Percentiles rank a stretch among this genome's conserved stretches.
Conservation (phyloP, 495 filamentous ascomycete genomes). For the Annulohypoxylon bovei region DNA sequence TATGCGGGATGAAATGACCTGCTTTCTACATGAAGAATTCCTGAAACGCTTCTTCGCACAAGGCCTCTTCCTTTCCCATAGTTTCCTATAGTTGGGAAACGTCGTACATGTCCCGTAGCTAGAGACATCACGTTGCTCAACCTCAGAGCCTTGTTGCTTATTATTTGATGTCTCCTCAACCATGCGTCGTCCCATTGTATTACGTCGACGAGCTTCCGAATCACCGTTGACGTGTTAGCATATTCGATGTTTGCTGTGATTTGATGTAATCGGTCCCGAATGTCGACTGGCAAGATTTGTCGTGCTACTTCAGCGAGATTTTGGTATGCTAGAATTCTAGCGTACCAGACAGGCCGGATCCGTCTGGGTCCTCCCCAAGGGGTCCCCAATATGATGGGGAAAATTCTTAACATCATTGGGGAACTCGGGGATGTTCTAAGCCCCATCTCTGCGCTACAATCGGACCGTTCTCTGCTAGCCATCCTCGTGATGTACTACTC, state of each 20-base stretch:
- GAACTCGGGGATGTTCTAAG: constrained; percentile 3
- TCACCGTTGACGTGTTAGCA: background rate
- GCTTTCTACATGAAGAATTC: constrained; percentile 12
- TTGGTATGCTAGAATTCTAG: background rate
- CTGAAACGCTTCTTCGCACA: constrained; percentile 18
- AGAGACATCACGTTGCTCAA: background rate
- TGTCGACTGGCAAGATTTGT: constrained; percentile 3
- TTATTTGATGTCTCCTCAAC: background rate
- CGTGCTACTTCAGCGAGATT: constrained; percentile 15
- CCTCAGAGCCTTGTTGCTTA: background rate
- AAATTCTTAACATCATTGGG: background rate
- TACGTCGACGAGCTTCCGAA: background rate
- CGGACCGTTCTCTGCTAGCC: constrained; percentile 29
- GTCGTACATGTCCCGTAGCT: constrained; percentile 5
- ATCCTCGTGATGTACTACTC: constrained; percentile 31
- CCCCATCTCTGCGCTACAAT: constrained; percentile 29
- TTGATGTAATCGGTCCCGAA: background rate
- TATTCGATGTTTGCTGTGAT: constrained; percentile 11
- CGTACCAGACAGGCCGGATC: background rate
- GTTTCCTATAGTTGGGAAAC: background rate
- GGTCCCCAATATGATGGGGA: background rate
- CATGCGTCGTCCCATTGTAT: constrained; percentile 6
- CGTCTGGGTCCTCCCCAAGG: background rate
- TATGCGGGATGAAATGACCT: constrained; percentile 2
- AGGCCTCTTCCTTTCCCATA: background rate